Evolutionary conservation across 2,329 filamentous ascomycete species (phyloP), one percentile per base, ranked within the genome.

Genomic region (Venturia asperata): DNA sequence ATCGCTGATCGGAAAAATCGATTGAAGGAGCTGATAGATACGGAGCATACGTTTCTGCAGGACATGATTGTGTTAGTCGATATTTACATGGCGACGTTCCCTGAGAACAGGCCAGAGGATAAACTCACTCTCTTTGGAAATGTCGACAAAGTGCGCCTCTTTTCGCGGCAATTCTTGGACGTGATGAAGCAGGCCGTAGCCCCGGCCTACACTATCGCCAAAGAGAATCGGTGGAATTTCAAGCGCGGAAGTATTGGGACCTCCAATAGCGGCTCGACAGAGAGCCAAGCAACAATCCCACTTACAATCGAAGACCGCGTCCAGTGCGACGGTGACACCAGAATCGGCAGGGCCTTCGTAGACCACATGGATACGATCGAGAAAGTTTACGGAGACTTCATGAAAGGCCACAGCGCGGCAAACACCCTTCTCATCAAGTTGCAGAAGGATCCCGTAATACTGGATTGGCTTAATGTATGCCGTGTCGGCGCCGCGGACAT

Each of bases 11-110:
- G 52, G 24, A 86, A 88, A 64, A 86, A 95, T 73, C 86, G 95
- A 61, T 88, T 97, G 71, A 92, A 93, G 72, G 94, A 99, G 75
- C 80, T 99, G 45, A 84, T 97, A 58, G 92, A 97, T 71, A 99
- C 94, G 0, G 94, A 99, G 74, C 87, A 91, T 61, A 87, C 88
- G 6, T 97, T 96, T 76, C 87, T 95, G 65, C 86, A 91, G 68
- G 94, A 99, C 74, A 93, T 99, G 91, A 96, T 92, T 74, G 93
- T 99, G 64, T 89, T 96, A 2, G 91, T 96, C 72, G 92, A 97
- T 72, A 97, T 99, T 64, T 99, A 97, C 81, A 96, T 95, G 76
- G 92, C 91, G 55, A 97, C 94, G 0, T 90, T 90, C 65, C 83
- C 97, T 37, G 90, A 89, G 55, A 80, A 85, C 52, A 58, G 21